Conservation (phyloP, 1,284 basidiomycete genomes). For the Naganishia liquefaciens region DNA sequence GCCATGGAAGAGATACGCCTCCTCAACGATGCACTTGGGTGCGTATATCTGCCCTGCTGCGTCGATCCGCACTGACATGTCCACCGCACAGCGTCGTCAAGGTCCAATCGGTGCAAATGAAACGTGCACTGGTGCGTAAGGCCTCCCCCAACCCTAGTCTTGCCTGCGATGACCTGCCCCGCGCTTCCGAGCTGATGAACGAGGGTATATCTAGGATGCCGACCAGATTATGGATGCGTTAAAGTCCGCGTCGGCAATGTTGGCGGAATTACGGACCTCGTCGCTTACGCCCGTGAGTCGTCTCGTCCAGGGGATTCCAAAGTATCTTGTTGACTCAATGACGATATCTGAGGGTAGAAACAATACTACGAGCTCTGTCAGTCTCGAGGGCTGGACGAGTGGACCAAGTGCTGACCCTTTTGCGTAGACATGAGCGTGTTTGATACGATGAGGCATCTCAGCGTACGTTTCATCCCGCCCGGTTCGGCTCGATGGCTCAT, state of each 20-base stretch:
- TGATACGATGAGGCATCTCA: conserved; percentile 86
- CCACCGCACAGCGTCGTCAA: conserved; percentile 66
- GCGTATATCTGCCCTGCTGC: neutral
- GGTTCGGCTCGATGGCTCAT: neutral
- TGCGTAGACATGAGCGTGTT: conserved; percentile 89
- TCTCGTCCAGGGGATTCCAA: neutral
- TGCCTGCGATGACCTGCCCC: neutral
- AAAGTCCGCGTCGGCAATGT: conserved; percentile 91
- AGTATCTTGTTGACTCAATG: neutral
- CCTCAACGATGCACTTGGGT: conserved; percentile 71
- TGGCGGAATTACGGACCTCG: conserved; percentile 87
- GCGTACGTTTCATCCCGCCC: conserved; percentile 44
- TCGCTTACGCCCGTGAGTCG: conserved; percentile 67
- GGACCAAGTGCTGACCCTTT: conserved; percentile 7
- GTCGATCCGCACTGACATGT: neutral
- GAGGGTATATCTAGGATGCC: conserved; percentile 63
- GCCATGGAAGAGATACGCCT: conserved; percentile 61
- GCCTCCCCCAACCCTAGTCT: neutral
- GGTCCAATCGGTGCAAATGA: conserved; percentile 90
- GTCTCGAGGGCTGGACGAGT: conserved; percentile 43
- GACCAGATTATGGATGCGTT: conserved; percentile 97
- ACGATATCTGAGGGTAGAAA: conserved; percentile 56
- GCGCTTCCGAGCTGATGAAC: neutral
- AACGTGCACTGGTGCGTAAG: conserved; percentile 75
- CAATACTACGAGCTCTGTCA: conserved; percentile 95